Base-by-base conservation (phyloP, 2,329 filamentous ascomycete species). In the Sphaerulina musiva region DNA sequence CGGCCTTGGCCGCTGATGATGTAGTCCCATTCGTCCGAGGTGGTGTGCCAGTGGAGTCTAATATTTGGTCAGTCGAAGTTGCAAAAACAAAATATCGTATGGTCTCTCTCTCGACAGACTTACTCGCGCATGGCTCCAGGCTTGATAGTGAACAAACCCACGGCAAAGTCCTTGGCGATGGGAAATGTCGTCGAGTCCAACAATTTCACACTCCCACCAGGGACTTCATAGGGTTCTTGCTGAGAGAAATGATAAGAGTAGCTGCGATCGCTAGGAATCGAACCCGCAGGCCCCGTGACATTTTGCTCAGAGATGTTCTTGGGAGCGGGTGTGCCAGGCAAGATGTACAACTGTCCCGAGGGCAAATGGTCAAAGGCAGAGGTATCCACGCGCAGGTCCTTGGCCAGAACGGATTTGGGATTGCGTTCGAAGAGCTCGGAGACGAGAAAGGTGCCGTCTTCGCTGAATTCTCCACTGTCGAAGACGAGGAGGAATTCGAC, bases 121-220 rank as follows among this genome's bases (percentile, higher is more conserved):
- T 38, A 38, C 64, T 84, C 81, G 20, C 82, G 76, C 78, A 84
- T 80, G 1, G 80, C 81, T n/a, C 81, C 81, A 0, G 81, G 80
- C 60, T 81, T 72, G 32, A 84, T 70, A 2, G 76, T 80, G 8
- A 84, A 78, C 1, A 83, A 71, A 0, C 79, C 80, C 0, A 76
- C 76, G 3, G 80, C 78, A 65, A 84, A 81, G 52, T 73, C 74
- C 9, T 64, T 66, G 0, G 81, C 78, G 29, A 81, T 70, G 4
- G 81, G 81, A 68, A 84, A 84, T 1, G 75, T 80, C 0, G 68
- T 64, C 0, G 79, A 74, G 61, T 84, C 81, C 6, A 83, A 65
- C 51, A 84, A 78, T 70, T 83, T 83, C 60, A 84, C 78, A 1
- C 53, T 76, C 4, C 81, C 81, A 32, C 81, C 80, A 0, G 79